These are phyloP conservation scores for Lachnellula arida DNA, from an alignment of 2,329 filamentous ascomycete species.

Conservation along the genomic window DNA sequence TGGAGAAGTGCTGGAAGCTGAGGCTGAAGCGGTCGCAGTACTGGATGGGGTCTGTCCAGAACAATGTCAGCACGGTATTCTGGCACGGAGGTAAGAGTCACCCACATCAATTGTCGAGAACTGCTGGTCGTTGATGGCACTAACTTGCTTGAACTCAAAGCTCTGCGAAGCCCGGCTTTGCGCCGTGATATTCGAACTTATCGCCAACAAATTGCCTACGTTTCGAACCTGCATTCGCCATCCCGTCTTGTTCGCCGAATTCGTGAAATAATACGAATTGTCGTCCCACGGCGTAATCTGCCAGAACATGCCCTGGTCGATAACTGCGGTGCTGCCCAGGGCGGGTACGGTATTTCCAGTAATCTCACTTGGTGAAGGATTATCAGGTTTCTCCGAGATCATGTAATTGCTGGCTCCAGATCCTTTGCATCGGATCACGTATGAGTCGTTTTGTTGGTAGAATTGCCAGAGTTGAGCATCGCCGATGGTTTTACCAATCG, in stretches of 20 bases:
- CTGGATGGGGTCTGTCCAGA: background rate
- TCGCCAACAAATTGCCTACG: background rate
- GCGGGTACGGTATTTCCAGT: background rate
- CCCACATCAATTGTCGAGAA: background rate
- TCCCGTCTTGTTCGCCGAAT: background rate
- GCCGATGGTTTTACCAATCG: background rate
- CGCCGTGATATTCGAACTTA: background rate
- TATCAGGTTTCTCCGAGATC: background rate
- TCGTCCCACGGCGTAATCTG: background rate
- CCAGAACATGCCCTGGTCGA: background rate
- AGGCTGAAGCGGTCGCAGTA: background rate
- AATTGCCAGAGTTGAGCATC: background rate
- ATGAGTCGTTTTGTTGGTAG: background rate
- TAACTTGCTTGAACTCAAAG: background rate
- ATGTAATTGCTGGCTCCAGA: background rate
- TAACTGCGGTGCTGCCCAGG: background rate
- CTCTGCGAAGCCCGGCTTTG: background rate
- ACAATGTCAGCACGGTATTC: background rate
- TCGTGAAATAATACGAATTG: background rate
- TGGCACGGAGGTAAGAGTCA: background rate
- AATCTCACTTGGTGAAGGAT: background rate
- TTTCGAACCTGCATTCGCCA: background rate
- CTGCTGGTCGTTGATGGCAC: background rate
- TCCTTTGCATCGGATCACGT: background rate
- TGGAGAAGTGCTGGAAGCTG: background rate